phyloP scores from a whole-genome alignment of 805 yeast species.

The Isabelozyma pseudorhagii region DNA sequence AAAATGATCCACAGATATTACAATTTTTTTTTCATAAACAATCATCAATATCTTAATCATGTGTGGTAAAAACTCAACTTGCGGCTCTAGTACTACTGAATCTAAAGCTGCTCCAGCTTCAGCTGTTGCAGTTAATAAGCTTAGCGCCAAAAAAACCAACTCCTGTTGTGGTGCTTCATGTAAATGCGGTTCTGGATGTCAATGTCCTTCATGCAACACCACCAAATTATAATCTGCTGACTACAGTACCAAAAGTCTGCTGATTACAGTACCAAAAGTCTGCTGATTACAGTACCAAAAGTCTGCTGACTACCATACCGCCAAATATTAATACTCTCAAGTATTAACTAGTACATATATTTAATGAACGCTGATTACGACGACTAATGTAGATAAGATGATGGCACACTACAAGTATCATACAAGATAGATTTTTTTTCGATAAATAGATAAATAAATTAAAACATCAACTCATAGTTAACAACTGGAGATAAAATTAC shows the following conservation, averaged over 20 bases:
- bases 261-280: no score
- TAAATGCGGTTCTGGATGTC: constrained; percentile 40
- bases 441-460: background rate
- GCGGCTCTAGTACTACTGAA: constrained; percentile 10
- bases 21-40: background rate
- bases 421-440: background rate
- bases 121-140: background rate
- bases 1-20: background rate
- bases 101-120: constrained; percentile 10
- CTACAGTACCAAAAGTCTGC: no score
- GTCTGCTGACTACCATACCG: no score
- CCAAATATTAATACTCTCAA: no score
- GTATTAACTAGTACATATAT: no score
- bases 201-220: constrained; percentile 41
- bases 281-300: no score
- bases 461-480: background rate
- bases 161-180: constrained; percentile 37
- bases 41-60: constrained; percentile 2
- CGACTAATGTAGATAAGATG: background rate
- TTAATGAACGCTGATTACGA: background rate
- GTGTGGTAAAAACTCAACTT: constrained; percentile 17
- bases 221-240: constrained; percentile 27
- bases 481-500: background rate
- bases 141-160: constrained; percentile 1
- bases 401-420: no score